These are phyloP conservation scores for Mycena metata DNA, from an alignment of 768 basidiomycete genomes.

Conservation along the genomic window DNA sequence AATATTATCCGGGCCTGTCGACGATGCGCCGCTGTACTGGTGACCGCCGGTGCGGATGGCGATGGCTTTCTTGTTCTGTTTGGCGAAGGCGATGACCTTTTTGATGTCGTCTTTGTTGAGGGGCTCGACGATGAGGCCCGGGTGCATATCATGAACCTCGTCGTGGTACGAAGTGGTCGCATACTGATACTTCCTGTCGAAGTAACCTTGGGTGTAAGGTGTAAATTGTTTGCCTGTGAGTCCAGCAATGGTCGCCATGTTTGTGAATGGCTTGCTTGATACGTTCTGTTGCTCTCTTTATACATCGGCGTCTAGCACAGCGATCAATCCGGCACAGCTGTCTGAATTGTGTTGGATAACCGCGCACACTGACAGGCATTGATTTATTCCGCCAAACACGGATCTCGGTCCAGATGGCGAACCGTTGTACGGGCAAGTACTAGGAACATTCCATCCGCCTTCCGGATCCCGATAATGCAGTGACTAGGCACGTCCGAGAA, in stretches of 20 bases:
- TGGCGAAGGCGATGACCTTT: slow-evolving; percentile 19
- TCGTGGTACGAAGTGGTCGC: slow-evolving; percentile 14
- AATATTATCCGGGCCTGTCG: no score
- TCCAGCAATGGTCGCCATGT: slow-evolving; percentile 12
- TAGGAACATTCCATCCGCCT: no score
- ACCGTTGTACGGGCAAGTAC: no score
- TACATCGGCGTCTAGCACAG: neutral
- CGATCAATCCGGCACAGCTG: neutral
- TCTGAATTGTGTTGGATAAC: no score
- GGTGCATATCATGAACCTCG: slow-evolving; percentile 18
- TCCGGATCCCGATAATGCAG: no score
- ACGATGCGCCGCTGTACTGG: slow-evolving; percentile 33
- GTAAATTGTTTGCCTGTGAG: slow-evolving; percentile 7
- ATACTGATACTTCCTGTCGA: slow-evolving; percentile 17
- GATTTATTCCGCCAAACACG: no score
- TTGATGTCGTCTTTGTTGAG: slow-evolving; percentile 21
- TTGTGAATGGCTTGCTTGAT: neutral
- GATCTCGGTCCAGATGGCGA: no score
- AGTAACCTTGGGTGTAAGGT: slow-evolving; percentile 4
- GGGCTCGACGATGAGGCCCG: slow-evolving; percentile 27
- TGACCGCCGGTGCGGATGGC: slow-evolving; percentile 31
- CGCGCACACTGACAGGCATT: no score
- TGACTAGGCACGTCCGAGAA: no score
- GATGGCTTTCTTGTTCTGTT: slow-evolving; percentile 16
- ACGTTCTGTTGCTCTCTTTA: neutral